Evolutionary conservation across 2,329 filamentous ascomycete species (phyloP).

Genomic region (Xylaria sp.): DNA sequence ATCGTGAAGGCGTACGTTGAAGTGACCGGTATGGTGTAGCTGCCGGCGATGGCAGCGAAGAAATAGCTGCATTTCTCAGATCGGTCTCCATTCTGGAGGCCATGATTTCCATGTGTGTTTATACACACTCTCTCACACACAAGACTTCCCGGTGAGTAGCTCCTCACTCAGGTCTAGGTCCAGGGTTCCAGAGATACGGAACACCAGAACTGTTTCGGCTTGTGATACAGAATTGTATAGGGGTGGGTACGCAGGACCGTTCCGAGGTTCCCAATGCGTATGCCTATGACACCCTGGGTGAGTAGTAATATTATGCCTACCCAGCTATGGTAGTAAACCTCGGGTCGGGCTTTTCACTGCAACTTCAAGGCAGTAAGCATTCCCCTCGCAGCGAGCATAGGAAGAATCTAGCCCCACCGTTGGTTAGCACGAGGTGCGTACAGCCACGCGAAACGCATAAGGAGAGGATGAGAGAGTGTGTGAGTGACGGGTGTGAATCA

Average conservation of each 20-base stretch:
- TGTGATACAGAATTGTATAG: slow-evolving; percentile 6
- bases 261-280: slow-evolving; percentile 8
- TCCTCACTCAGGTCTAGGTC: no score
- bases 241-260: neutral
- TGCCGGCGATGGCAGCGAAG: slow-evolving; percentile 62
- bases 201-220: neutral
- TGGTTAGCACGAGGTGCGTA: slow-evolving; percentile 13
- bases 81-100: slow-evolving; percentile 61
- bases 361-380: slow-evolving; percentile 18
- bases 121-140: neutral
- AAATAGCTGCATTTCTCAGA: slow-evolving; percentile 49
- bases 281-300: neutral
- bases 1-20: neutral
- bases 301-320: neutral
- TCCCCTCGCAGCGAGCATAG: slow-evolving; percentile 19
- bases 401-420: slow-evolving; percentile 24
- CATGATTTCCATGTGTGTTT: slow-evolving; percentile 36
- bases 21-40: slow-evolving; percentile 65
- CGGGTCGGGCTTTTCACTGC: slow-evolving; percentile 13
- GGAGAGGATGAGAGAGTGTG: no score
- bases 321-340: slow-evolving; percentile 1
- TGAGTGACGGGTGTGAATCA: slow-evolving; percentile 17
- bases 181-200: no score
- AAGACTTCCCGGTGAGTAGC: neutral
- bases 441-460: slow-evolving; percentile 13